These are phyloP conservation scores for Geotrichum australiense DNA, from an alignment of 1,139 yeast genomes.

Conservation along the genomic window DNA sequence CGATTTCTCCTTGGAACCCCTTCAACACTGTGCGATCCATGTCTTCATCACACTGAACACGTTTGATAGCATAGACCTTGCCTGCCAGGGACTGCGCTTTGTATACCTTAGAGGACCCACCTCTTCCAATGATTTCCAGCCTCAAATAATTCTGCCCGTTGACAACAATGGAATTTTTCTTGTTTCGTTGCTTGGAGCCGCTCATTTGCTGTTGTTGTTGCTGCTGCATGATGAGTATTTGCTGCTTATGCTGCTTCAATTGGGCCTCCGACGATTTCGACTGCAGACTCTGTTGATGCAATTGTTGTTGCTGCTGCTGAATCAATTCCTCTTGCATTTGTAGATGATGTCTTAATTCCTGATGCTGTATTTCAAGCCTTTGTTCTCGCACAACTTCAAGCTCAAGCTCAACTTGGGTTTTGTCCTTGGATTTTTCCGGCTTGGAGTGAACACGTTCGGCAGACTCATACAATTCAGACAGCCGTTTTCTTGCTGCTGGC, in stretches of 20 bases:
- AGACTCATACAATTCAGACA: constrained; percentile 10
- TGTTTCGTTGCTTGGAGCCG: constrained; percentile 17
- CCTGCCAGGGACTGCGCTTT: constrained; percentile 55
- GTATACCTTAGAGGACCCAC: constrained; percentile 91
- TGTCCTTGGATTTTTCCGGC: constrained; percentile 8
- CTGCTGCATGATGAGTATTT: constrained; percentile 8
- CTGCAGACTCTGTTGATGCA: constrained; percentile 4
- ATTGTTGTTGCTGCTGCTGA: constrained; percentile 16
- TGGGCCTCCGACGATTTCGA: constrained; percentile 10
- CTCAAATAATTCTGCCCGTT: constrained; percentile 66
- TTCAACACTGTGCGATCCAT: constrained; percentile 66
- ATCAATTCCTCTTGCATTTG: constrained; percentile 15
- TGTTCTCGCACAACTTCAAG: constrained; percentile 16
- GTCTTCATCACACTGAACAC: constrained; percentile 66
- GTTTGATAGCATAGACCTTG: constrained; percentile 69
- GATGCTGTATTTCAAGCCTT: constrained; percentile 17
- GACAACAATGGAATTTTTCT: constrained; percentile 34
- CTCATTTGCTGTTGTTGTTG: constrained; percentile 16
- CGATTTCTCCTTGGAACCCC: constrained; percentile 89
- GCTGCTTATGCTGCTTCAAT: constrained; percentile 8
- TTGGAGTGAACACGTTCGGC: constrained; percentile 14
- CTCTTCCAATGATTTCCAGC: constrained; percentile 76
- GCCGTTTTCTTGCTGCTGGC: constrained; percentile 15
- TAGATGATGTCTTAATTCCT: constrained; percentile 16
- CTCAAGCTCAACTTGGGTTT: constrained; percentile 14